phyloP scores from a whole-genome alignment of 441 rosid species.

The Caryocar brasiliense region DNA sequence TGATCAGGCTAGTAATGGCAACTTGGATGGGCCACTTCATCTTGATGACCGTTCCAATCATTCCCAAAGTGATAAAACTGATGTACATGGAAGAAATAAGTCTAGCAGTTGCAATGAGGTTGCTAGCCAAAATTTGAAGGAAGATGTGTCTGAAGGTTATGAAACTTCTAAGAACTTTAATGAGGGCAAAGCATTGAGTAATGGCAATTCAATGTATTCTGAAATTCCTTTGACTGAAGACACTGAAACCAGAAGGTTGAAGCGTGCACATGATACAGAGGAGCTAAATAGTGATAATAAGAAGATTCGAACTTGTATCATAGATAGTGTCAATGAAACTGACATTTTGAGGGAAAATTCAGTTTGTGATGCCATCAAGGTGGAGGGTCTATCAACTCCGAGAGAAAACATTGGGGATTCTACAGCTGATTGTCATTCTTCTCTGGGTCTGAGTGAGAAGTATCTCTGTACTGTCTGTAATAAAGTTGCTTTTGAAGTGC shows the following conservation, averaged over 20 bases:
- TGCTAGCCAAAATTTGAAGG: constrained; percentile 20
- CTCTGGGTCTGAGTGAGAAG: constrained; percentile 25
- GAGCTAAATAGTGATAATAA: constrained; percentile 32
- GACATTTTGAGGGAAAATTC: constrained; percentile 27
- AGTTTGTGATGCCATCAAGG: constrained; percentile 10
- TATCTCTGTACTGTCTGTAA: constrained; percentile 79
- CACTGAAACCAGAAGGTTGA: constrained; percentile 23
- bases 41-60: constrained; percentile 14
- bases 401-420: constrained; percentile 17
- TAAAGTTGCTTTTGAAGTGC: constrained; percentile 53
- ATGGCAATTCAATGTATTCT: constrained; percentile 25
- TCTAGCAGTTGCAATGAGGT: constrained; percentile 14
- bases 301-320: constrained; percentile 27
- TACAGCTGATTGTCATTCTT: constrained; percentile 20
- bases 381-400: constrained; percentile 20
- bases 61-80: constrained; percentile 16
- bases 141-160: constrained; percentile 25
- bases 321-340: constrained; percentile 40
- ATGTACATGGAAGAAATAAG: constrained; percentile 23
- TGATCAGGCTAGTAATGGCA: constrained; percentile 30
- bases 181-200: constrained; percentile 17
- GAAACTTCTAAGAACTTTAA: constrained; percentile 17
- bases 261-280: constrained; percentile 37
- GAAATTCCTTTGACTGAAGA: constrained; percentile 27
- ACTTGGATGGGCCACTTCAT: constrained; percentile 21